phyloP scores from a whole-genome alignment of 2,329 filamentous ascomycete species.

The Pseudogymnoascus sp. region DNA sequence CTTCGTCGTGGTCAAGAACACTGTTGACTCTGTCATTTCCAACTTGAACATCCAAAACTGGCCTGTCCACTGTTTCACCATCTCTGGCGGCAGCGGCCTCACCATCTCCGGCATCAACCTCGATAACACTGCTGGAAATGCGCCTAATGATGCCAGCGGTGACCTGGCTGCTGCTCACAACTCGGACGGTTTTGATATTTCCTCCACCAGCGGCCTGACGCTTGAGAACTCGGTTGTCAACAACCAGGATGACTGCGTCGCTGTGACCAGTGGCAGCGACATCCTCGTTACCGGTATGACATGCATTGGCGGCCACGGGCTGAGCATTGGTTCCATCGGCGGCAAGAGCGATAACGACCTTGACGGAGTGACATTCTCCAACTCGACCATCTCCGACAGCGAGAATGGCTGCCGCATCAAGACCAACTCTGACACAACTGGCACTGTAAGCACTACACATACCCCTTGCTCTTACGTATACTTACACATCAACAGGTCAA shows the following conservation, averaged over 20 bases:
- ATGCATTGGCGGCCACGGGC: constrained; percentile 33
- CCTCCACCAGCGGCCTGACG: constrained; percentile 37
- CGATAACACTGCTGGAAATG: constrained; percentile 48
- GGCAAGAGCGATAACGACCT: constrained; percentile 48
- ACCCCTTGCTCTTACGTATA: no score
- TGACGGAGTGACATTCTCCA: constrained; percentile 42
- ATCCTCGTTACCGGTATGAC: constrained; percentile 25
- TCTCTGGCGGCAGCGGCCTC: constrained; percentile 37
- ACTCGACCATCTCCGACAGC: constrained; percentile 42
- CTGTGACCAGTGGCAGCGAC: constrained; percentile 46
- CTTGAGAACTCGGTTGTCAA: constrained; percentile 45
- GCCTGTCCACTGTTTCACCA: constrained; percentile 45
- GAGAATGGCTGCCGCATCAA: constrained; percentile 53
- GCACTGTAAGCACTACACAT: no score
- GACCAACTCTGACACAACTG: constrained; percentile 44
- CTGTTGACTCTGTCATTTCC: constrained; percentile 43
- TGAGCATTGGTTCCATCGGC: constrained; percentile 53
- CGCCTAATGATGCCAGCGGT: constrained; percentile 24
- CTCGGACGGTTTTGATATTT: constrained; percentile 48
- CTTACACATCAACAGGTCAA: background rate
- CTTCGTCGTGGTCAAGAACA: constrained; percentile 48
- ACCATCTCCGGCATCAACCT: constrained; percentile 44
- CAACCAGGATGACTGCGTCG: constrained; percentile 55
- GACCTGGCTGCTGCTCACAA: constrained; percentile 36
- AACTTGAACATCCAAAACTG: constrained; percentile 46